Evolutionary conservation across 169 alveolate species (phyloP).

Genomic region (Plasmodium reichenowi): DNA sequence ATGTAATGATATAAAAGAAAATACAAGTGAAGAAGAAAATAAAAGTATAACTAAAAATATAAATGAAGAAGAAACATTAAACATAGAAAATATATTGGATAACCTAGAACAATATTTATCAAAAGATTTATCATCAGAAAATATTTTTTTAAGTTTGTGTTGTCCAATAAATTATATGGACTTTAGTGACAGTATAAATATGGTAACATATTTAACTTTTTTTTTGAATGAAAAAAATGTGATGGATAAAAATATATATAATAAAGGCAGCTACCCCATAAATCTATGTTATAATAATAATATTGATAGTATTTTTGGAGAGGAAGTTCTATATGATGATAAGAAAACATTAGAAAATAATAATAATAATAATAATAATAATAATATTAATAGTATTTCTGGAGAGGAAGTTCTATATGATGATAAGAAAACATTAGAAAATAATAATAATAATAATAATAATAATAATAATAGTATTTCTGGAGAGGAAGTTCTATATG

Average conservation of each 20-base stretch:
- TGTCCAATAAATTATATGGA: constrained; percentile 41
- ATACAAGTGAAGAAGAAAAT: not conserved
- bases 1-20: not conserved
- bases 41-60: not conserved
- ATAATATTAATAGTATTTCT: not conserved
- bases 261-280: no score
- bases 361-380: not conserved
- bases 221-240: not conserved
- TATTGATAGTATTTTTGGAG: not conserved
- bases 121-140: constrained; percentile 16
- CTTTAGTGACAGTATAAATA: constrained; percentile 38
- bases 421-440: not conserved
- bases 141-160: constrained; percentile 52
- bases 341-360: not conserved
- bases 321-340: not conserved
- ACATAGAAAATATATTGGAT: not conserved
- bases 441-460: not conserved
- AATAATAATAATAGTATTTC: not conserved
- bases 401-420: not conserved
- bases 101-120: constrained; percentile 15
- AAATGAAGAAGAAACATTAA: not conserved
- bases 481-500: not conserved
- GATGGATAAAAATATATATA: not conserved
- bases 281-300: not conserved
- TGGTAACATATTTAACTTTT: constrained; percentile 20